Percentiles rank a stretch among this genome's conserved stretches.
phyloP scores from a whole-genome alignment of 2,329 filamentous ascomycete species.

The Tolypocladium sp. region DNA sequence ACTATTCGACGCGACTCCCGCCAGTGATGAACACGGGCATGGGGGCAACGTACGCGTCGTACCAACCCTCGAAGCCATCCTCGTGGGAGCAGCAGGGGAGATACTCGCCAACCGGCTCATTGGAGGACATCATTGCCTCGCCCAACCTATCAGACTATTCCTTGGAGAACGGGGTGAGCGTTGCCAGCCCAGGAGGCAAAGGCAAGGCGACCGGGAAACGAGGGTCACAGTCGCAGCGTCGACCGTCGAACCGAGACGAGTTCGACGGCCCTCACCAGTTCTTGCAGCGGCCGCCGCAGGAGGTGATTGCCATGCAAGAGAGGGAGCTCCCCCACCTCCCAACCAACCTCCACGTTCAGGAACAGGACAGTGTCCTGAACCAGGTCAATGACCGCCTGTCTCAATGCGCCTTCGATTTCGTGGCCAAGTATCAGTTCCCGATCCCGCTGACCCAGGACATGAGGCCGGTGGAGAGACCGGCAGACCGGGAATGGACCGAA shows the following conservation, averaged over 20 bases:
- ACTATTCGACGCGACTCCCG: slow-evolving; percentile 32
- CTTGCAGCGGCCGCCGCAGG: slow-evolving; percentile 60
- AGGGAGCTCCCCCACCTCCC: slow-evolving; percentile 74
- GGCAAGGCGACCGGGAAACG: slow-evolving; percentile 37
- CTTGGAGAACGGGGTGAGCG: slow-evolving; percentile 39
- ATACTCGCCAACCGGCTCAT: slow-evolving; percentile 48
- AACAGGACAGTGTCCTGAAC: slow-evolving; percentile 73
- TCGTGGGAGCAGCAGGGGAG: slow-evolving; percentile 31
- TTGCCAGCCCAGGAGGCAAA: slow-evolving; percentile 29
- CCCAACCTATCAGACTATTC: slow-evolving; percentile 53
- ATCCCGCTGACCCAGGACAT: slow-evolving; percentile 78
- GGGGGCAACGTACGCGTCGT: slow-evolving; percentile 22
- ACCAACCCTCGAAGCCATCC: slow-evolving; percentile 23
- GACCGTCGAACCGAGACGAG: slow-evolving; percentile 75
- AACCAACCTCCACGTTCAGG: slow-evolving; percentile 72
- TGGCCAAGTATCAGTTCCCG: slow-evolving; percentile 85
- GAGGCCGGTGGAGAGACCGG: slow-evolving; percentile 63
- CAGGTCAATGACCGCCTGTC: slow-evolving; percentile 79
- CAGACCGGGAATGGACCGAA: slow-evolving; percentile 82
- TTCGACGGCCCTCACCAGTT: slow-evolving; percentile 84
- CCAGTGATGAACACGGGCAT: slow-evolving; percentile 27
- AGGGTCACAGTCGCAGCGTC: slow-evolving; percentile 53
- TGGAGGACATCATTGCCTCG: slow-evolving; percentile 50
- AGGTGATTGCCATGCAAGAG: slow-evolving; percentile 67
- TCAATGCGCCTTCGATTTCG: slow-evolving; percentile 81